These are phyloP conservation scores for Kodamaea hsintzibuensis DNA, from an alignment of 805 yeast species.

Conservation along the genomic window DNA sequence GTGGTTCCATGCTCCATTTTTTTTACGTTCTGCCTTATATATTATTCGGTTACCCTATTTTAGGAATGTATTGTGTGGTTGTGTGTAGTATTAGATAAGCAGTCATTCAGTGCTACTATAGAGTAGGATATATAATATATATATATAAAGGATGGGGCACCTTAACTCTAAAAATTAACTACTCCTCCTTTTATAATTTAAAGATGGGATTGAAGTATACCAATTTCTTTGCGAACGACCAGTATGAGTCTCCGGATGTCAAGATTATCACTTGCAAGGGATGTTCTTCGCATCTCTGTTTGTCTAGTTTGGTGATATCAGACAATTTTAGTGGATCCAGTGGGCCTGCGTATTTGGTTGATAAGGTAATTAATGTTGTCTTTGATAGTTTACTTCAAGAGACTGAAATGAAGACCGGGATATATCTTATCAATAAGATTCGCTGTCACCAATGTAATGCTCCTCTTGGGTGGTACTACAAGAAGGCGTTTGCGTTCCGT, in stretches of 20 bases:
- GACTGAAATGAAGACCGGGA: constrained; percentile 42
- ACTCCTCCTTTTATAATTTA: not conserved
- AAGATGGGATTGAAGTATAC: constrained; percentile 43
- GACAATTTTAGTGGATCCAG: constrained; percentile 41
- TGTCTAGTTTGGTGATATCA: constrained; percentile 34
- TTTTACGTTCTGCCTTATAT: not conserved
- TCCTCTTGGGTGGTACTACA: constrained; percentile 43
- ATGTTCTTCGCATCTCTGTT: constrained; percentile 43
- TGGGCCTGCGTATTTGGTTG: constrained; percentile 45
- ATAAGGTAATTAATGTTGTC: constrained; percentile 35
- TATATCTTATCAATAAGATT: constrained; percentile 36
- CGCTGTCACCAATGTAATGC: constrained; percentile 40
- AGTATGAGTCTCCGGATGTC: constrained; percentile 37
- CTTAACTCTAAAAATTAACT: not conserved
- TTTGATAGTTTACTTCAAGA: constrained; percentile 29
- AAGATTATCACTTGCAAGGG: constrained; percentile 42
- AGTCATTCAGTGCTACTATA: constrained; percentile 3
- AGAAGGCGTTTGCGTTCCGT: constrained; percentile 34
- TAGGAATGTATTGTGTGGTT: not conserved
- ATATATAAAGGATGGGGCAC: not conserved
- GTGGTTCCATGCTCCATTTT: not conserved
- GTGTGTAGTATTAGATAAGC: constrained; percentile 6
- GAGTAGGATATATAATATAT: not conserved
- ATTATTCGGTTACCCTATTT: too few relatives aligned
- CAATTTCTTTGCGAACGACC: constrained; percentile 37